Percentiles rank a stretch among this genome's conserved stretches.
These are phyloP conservation scores for Pontederia paniculata DNA, from an alignment of 176 grass and related monocot genomes.

Conservation along the genomic window DNA sequence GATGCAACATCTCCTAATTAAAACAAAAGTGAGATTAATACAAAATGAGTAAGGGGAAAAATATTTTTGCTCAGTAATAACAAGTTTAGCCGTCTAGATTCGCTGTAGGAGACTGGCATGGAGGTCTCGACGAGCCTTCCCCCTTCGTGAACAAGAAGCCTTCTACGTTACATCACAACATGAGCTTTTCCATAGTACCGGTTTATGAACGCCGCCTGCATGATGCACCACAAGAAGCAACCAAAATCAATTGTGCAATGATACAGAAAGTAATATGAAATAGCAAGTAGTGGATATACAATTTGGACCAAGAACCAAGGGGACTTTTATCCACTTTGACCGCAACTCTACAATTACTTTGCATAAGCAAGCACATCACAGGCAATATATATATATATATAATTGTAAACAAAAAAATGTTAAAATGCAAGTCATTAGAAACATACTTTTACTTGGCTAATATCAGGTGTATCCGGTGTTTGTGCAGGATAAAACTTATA, in stretches of 20 bases:
- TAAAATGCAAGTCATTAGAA: background rate
- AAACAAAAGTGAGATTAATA: no score
- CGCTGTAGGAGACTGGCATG: background rate
- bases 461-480: conserved; percentile 57
- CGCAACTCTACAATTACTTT: no score
- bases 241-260: background rate
- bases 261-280: background rate
- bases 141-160: background rate
- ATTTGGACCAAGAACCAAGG: no score
- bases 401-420: background rate
- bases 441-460: conserved; percentile 58
- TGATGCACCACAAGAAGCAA: conserved; percentile 4
- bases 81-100: no score
- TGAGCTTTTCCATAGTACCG: conserved; percentile 68
- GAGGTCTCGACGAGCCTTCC: background rate
- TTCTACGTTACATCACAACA: conserved; percentile 34
- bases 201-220: conserved; percentile 55
- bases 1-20: no score
- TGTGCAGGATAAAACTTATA: conserved; percentile 89
- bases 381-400: background rate
- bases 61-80: no score
- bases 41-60: no score
- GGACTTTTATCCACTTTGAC: no score
- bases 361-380: background rate
- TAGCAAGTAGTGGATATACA: no score